Evolutionary conservation across 2,329 filamentous ascomycete species (phyloP), one percentile per base, ranked within the genome.

Genomic region (Diaporthe ampelina): DNA sequence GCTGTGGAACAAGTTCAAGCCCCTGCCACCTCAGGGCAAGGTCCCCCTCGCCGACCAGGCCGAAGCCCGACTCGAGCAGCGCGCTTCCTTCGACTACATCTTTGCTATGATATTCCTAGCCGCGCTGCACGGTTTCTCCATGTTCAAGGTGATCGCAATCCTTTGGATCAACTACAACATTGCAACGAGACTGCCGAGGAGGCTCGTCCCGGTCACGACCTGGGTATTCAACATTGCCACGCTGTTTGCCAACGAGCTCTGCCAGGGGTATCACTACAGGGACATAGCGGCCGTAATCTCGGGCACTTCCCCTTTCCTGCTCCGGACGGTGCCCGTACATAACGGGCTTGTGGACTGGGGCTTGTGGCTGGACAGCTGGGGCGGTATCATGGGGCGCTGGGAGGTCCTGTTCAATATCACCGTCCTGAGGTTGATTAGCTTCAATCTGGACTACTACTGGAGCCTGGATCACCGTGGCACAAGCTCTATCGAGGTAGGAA

Each of bases 401-500:
- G 95, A 98, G 82, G 92, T 99, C n/a, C 88, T 98, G 7, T 99
- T 99, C 88, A 99, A 99, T 80, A 91, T 99, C 76, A 98, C 96
- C 4, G 93, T 98, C 35, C 86, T 99, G 73, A 92, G 97, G 7
- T 87, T 98, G 63, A 95, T 99, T 79, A 98, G 96, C 82, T 99
- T 98, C 88, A 98, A 98, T 82, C 84, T 99, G 81, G 97, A 99
- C 84, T 95, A 97, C 82, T 96, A 97, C 82, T 99, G 97, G 96
- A 97, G 94, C 79, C 83, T 94, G 3, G 91, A 94, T 77, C 88
- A 90, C 74, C 85, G 89, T 52, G 84, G 83, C 75, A 86, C 89
- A 37, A 95, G 91, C 79, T 88, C 93, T 11, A 83, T 98, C 56
- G 96, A 98, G 92, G 97, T 98, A 90, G 82, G 90, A 84, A 5